Conservation (phyloP, 148 eudicot genomes). For the Cornus controversa region DNA sequence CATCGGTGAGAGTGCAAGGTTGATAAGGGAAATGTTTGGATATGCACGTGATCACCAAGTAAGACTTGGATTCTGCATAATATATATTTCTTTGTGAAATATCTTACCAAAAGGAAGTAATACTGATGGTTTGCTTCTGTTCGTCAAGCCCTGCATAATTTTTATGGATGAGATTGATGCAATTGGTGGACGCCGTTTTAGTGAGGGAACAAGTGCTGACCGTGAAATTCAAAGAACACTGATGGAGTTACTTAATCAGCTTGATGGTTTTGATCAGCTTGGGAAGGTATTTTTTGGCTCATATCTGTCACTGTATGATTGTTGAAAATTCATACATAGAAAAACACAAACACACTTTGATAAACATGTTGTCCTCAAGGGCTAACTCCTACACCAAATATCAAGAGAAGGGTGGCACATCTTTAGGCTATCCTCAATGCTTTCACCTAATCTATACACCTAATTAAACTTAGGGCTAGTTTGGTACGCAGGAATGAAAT, state of each 20-base stretch:
- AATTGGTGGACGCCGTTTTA: constrained; percentile 95
- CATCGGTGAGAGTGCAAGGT: constrained; percentile 98
- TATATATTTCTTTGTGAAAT: not conserved
- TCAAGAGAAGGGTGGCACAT: not conserved
- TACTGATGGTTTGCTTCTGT: constrained; percentile 2
- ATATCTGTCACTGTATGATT: not conserved
- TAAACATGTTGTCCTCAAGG: not conserved
- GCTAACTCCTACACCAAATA: not conserved
- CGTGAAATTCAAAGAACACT: constrained; percentile 98
- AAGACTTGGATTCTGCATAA: constrained; percentile 7
- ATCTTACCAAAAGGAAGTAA: not conserved
- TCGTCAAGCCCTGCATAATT: constrained; percentile 83
- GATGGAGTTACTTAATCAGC: constrained; percentile 92
- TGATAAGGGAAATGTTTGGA: constrained; percentile 95
- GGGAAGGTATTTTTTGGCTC: constrained; percentile 61
- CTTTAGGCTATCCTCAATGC: not conserved
- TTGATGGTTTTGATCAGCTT: constrained; percentile 93
- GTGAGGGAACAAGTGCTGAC: constrained; percentile 99
- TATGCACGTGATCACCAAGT: constrained; percentile 99
- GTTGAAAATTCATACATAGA: not conserved
- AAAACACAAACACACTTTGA: not conserved
- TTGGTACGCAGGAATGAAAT: too few species aligned
- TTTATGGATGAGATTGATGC: constrained; percentile 99
- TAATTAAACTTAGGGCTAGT: too few species aligned
- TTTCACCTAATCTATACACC: not conserved